Base-by-base conservation (phyloP, 1,139 yeast genomes). In the Pichia sp. region DNA sequence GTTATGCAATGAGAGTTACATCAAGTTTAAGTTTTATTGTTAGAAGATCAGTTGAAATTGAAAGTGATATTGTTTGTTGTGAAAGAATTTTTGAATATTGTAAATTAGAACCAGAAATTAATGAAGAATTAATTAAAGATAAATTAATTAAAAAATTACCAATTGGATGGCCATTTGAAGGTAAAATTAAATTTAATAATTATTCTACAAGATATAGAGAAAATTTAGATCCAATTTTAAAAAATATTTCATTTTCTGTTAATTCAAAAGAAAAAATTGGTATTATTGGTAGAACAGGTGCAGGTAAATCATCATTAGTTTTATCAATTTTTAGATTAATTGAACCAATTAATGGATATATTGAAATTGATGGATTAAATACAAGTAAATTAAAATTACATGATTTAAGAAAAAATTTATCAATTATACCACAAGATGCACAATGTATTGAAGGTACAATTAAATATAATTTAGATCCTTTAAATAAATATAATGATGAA, bases 281-380 rank as follows among this genome's bases (percentile, higher is more conserved):
- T 37, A 79, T 85, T 51, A 92, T 84, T 20, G 95, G 95, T 9
- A 72, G 95, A 53, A 85, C 95, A 0, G 95, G 95, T 36, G 90
- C 94, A 1, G 95, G 95, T 24, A 85, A 85, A 60, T 79, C 87
- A 32, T 77, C 90, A 2, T 65, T 85, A 40, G 78, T 87, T 1
- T 63, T 83, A 55, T 83, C 92, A 0, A 62, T 85, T n/a, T 85
- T 83, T 67, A 70, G 95, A 51, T 69, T 85, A 50, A 72, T 85
- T 44, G 92, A 84, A 56, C 78, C 90, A 0, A 68, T 68, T 3
- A 65, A 56, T 2, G 94, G 94, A 2, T 53, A 63, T 12, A 74
- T 78, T 35, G 54, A 60, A 32, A 73, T 80, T 47, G 86, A 79
- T 59, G 70, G 64, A 9, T 49, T 77, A 23, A 70, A 75, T 51